Evolutionary conservation across 345 rosid species (phyloP).

Genomic region (Aquilaria yunnanensis): DNA sequence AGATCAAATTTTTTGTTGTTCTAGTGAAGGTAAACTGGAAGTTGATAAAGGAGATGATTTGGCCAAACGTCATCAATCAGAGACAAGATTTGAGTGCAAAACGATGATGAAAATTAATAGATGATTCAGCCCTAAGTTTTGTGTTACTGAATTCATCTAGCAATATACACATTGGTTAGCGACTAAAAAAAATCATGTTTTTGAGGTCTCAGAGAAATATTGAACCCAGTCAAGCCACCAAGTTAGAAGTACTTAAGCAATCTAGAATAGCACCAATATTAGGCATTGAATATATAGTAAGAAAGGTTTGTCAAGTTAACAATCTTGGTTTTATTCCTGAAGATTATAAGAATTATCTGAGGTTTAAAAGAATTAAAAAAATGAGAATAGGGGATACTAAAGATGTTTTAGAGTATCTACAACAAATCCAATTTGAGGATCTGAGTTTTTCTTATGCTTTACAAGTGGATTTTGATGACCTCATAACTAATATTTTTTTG

Average conservation of each 20-base stretch:
- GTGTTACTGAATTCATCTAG: too few species aligned
- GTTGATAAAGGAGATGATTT: too few species aligned
- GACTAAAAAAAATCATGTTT: background rate
- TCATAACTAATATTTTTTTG: conserved; percentile 1
- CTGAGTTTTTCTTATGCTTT: background rate
- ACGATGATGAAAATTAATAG: too few species aligned
- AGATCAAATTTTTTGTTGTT: too few species aligned
- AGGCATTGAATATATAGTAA: background rate
- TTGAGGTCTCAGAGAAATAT: background rate
- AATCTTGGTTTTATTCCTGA: conserved; percentile 1
- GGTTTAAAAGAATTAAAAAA: background rate
- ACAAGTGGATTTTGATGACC: conserved; percentile 1
- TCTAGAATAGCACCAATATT: background rate
- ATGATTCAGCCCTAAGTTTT: too few species aligned
- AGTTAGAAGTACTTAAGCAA: background rate
- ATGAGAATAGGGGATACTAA: background rate
- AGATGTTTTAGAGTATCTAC: background rate
- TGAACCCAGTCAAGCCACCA: background rate
- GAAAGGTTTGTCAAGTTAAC: background rate
- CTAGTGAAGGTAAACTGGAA: too few species aligned
- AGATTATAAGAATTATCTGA: background rate
- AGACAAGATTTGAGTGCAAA: too few species aligned
- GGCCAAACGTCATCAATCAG: too few species aligned
- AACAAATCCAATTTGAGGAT: background rate
- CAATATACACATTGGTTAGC: background rate